phyloP scores from a whole-genome alignment of 768 basidiomycete species.

The Dendrothele bispora region DNA sequence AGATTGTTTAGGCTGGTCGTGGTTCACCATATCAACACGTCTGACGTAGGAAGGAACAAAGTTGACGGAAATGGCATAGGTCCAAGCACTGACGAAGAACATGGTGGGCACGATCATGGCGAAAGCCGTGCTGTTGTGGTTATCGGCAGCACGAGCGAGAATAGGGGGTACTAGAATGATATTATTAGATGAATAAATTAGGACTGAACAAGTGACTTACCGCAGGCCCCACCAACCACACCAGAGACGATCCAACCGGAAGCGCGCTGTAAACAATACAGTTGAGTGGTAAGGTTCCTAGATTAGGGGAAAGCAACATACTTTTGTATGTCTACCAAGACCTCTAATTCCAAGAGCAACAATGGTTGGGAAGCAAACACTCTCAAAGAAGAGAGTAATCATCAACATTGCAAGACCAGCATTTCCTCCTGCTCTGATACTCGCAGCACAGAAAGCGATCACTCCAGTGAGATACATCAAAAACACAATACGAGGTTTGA shows the following conservation, averaged over 20 bases:
- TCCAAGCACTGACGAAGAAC: slow-evolving; percentile 27
- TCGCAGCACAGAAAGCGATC: slow-evolving; percentile 28
- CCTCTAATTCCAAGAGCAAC: slow-evolving; percentile 33
- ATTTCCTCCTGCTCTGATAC: slow-evolving; percentile 29
- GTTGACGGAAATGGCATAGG: slow-evolving; percentile 29
- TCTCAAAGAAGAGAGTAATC: slow-evolving; percentile 34
- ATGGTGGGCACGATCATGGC: slow-evolving; percentile 33
- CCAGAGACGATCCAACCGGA: slow-evolving; percentile 31
- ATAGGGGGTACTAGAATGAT: slow-evolving; percentile 25
- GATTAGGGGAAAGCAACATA: too few species aligned
- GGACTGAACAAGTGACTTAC: slow-evolving; percentile 13
- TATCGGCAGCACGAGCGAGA: slow-evolving; percentile 28
- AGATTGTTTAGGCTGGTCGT: too few species aligned
- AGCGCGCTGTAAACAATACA: slow-evolving; percentile 15
- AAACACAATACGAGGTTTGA: slow-evolving; percentile 29
- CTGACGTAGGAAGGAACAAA: slow-evolving; percentile 28
- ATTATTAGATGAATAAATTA: neutral
- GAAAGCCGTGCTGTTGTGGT: slow-evolving; percentile 29
- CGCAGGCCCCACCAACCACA: slow-evolving; percentile 31
- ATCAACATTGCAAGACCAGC: slow-evolving; percentile 29
- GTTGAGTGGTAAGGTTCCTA: neutral
- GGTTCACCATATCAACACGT: too few species aligned
- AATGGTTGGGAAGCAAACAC: slow-evolving; percentile 36
- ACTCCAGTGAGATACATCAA: slow-evolving; percentile 25
- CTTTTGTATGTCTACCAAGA: slow-evolving; percentile 32